Evolutionary conservation across 805 yeast genomes (phyloP), one percentile per base, ranked within the genome.

Genomic region (Nematodospora valgi): DNA sequence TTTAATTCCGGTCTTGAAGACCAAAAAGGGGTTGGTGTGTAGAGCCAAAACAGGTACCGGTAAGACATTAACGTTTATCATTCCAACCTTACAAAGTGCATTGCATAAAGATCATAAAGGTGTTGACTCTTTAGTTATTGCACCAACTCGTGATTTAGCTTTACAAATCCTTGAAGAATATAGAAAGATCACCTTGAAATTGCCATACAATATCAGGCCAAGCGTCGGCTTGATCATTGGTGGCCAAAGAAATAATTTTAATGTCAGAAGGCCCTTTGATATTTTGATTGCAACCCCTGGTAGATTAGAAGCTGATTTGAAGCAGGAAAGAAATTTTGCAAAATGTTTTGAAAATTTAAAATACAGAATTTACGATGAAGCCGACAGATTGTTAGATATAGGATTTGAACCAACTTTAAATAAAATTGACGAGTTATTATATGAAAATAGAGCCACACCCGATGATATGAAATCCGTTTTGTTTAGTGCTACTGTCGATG

Each of bases 31-130:
- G 45, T 68, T 86, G 27, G 86, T 88, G 15, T 88, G 87, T 24
- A 72, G 95, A 50, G 96, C 97, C 18, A 86, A 86, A 57, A 88
- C 97, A 3, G 97, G 97, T 56, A 88, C 97, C 2, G 97, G 97
- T 51, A 88, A 88, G 58, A 88, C 97, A 0, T 77, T 85, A 43
- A 94, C 96, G 0, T 88, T 86, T 57, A 82, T 89, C 41, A 67
- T 89, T 27, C 96, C 96, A 2, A 72, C 76, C 30, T 39, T 54
- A 46, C 32, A 54, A 49, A 37, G 48, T 46, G 49, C 53, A 24
- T 34, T 43, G 8, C 39, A 40, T 3, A 59, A 54, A 12, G 51
- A 56, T 4, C 67, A 73, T 44, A 16, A 24, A 13, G 34, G 37
- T 14, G 57, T 59, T 3, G 45, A 49, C 13, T 54, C 87, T 21